phyloP scores from a whole-genome alignment of 768 basidiomycete genomes.

The Podaxis sp. region DNA sequence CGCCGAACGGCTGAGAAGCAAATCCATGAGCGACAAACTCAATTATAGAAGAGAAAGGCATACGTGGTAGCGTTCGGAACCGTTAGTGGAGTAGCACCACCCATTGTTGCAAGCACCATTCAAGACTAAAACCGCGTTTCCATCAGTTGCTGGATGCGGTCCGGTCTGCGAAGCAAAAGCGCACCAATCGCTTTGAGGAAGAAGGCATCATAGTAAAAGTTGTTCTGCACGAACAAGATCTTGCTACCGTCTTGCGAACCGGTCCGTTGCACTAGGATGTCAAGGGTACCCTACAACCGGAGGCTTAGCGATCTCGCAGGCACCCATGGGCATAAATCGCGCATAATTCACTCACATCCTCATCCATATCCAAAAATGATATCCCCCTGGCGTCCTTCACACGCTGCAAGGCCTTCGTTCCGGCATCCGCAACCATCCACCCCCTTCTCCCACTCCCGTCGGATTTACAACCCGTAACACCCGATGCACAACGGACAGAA shows the following conservation, averaged over 20 bases:
- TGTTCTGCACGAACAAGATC: constrained; percentile 88
- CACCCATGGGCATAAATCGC: not conserved
- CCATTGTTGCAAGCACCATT: constrained; percentile 92
- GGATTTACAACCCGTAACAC: constrained; percentile 56
- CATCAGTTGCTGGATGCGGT: not conserved
- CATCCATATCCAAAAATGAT: constrained; percentile 89
- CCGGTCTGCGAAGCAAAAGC: constrained; percentile 22
- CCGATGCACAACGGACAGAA: constrained; percentile 58
- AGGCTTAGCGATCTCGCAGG: not conserved
- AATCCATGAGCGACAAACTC: constrained; percentile 5
- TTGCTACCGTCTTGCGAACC: constrained; percentile 64
- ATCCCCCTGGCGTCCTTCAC: constrained; percentile 80
- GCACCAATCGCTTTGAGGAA: constrained; percentile 94
- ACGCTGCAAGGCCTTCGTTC: constrained; percentile 58
- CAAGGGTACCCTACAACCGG: constrained; percentile 69
- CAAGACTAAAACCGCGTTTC: constrained; percentile 51
- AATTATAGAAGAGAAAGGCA: constrained; percentile 23
- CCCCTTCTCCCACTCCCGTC: constrained; percentile 58
- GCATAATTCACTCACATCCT: constrained; percentile 74
- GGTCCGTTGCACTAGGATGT: constrained; percentile 87
- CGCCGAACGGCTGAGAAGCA: constrained; percentile 78
- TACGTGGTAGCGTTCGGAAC: constrained; percentile 72
- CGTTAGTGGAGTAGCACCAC: constrained; percentile 64
- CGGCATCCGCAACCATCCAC: constrained; percentile 55
- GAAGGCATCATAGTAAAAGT: constrained; percentile 98